Evolutionary conservation across 192 early-diverging fungal genomes (phyloP).

Genomic region (Diversispora eburnea): DNA sequence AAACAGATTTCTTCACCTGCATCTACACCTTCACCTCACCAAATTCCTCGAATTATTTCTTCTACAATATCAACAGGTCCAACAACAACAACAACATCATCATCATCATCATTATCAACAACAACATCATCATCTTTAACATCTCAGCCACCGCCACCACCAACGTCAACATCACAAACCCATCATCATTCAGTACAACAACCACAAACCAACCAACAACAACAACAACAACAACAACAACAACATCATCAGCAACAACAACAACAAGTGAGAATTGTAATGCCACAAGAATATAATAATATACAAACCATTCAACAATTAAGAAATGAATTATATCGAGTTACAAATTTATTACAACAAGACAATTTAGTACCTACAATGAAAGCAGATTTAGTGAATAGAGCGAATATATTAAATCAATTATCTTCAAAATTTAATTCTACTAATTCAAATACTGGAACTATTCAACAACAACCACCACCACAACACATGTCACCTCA

Average conservation of each 20-base stretch:
- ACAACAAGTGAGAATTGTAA: neutral
- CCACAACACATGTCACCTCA: too few relatives aligned
- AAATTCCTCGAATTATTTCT: neutral
- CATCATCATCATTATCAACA: neutral
- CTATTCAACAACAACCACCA: neutral
- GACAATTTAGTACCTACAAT: neutral
- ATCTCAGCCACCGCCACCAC: neutral
- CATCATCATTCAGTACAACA: neutral
- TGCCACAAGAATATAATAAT: neutral
- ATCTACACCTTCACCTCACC: slow-evolving; percentile 1
- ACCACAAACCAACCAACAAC: neutral
- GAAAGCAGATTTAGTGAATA: neutral
- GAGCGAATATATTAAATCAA: neutral
- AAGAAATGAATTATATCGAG: neutral
- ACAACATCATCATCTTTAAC: neutral
- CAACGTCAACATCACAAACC: neutral
- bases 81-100: neutral
- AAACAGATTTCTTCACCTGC: neutral
- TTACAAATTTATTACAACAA: neutral
- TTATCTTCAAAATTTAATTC: neutral
- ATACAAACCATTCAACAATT: neutral
- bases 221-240: neutral
- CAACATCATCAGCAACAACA: neutral
- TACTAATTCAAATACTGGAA: neutral
- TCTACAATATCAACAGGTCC: neutral